Conservation (phyloP, 2,329 filamentous ascomycete genomes). For the Colletotrichum higginsianum region DNA sequence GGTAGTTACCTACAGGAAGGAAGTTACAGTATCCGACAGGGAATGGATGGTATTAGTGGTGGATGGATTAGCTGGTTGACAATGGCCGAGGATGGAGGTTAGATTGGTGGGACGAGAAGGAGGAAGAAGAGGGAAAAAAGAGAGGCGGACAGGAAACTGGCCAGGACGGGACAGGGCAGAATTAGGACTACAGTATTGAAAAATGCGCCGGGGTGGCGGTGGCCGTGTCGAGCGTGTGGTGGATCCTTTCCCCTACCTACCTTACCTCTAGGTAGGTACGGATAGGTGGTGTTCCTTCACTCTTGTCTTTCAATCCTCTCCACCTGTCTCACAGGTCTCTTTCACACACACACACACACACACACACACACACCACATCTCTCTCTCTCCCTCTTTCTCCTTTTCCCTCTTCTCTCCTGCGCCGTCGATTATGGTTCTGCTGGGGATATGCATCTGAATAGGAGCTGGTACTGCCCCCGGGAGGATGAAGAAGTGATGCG, state of each 20-base stretch:
- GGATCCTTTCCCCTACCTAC: conserved; percentile 9
- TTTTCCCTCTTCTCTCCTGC: conserved; percentile 6
- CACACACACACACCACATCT: not conserved
- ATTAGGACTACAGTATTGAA: conserved; percentile 20
- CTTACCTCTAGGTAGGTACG: not conserved
- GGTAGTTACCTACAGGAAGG: conserved; percentile 2
- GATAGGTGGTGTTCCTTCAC: not conserved
- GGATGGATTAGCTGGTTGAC: conserved; percentile 7
- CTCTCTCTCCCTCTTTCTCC: not conserved
- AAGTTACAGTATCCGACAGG: not conserved
- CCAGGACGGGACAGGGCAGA: conserved; percentile 17
- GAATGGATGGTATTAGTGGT: conserved; percentile 5
- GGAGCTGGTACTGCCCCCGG: conserved; percentile 19
- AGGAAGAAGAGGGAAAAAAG: not conserved
- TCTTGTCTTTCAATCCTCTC: conserved; percentile 1
- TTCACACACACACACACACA: too few relatives aligned
- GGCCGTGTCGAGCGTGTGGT: conserved; percentile 31
- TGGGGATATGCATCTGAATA: conserved; percentile 27
- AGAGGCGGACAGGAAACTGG: not conserved
- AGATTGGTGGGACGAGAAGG: conserved; percentile 1
- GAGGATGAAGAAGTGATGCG: conserved; percentile 1
- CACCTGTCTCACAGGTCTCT: not conserved
- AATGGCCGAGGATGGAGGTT: not conserved
- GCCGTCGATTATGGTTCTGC: not conserved
- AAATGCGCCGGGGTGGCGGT: conserved; percentile 23